Percentiles rank a stretch among this genome's conserved stretches.
phyloP scores from a whole-genome alignment of 1,284 basidiomycete species.

The Mycena sp. region DNA sequence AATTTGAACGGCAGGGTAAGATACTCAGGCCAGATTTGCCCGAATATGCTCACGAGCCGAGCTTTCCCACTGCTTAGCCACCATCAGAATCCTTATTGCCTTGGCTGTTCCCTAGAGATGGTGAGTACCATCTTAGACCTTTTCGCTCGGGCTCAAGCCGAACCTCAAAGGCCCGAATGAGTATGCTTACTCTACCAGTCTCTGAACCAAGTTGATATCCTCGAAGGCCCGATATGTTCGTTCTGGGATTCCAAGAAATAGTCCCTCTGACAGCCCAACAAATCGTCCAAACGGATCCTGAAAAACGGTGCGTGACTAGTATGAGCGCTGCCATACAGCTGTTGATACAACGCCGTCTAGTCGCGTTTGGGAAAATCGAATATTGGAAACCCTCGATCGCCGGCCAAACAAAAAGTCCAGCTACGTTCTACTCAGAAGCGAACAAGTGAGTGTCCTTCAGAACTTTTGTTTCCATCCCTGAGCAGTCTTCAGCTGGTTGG shows the following conservation, averaged over 20 bases:
- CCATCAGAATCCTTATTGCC: constrained; percentile 87
- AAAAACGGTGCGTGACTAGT: constrained; percentile 73
- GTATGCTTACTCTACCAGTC: constrained; percentile 49
- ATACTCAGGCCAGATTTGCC: no score
- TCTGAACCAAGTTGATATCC: not conserved
- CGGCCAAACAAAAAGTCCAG: constrained; percentile 73
- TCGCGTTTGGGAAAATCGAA: constrained; percentile 86
- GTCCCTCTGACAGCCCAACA: constrained; percentile 97
- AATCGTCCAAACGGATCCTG: constrained; percentile 95
- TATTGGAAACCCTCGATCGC: constrained; percentile 81
- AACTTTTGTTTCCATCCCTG: constrained; percentile 7
- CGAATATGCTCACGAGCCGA: not conserved
- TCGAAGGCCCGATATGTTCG: constrained; percentile 86
- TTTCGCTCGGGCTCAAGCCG: constrained; percentile 22
- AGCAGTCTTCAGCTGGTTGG: constrained; percentile 80
- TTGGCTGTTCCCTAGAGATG: constrained; percentile 88
- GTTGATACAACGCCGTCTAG: constrained; percentile 49
- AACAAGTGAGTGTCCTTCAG: constrained; percentile 69
- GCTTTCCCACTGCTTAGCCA: constrained; percentile 49
- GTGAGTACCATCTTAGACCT: constrained; percentile 52
- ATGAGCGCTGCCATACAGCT: not conserved
- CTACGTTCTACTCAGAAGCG: constrained; percentile 91
- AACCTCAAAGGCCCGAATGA: constrained; percentile 59
- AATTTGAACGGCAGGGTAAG: constrained; percentile 92
- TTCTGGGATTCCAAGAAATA: constrained; percentile 97